Conservation (phyloP, 2,329 filamentous ascomycete species). For the Ciborinia camelliae region DNA sequence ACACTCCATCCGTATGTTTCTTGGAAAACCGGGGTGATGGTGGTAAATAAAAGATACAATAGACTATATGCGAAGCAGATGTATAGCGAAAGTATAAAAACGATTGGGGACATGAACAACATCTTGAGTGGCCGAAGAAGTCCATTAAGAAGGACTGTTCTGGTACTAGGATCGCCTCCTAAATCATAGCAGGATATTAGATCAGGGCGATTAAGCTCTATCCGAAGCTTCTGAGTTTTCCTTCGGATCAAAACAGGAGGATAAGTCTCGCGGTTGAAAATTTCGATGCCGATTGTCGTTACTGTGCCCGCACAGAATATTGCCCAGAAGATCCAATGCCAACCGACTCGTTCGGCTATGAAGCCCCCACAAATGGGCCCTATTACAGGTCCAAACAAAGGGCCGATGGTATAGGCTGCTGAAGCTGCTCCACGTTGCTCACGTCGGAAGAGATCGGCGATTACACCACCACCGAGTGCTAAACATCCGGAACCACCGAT, state of each 20-base stretch:
- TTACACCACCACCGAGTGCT: slow-evolving; percentile 42
- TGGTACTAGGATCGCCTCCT: slow-evolving; percentile 13
- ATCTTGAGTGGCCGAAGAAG: slow-evolving; percentile 47
- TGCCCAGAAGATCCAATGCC: slow-evolving; percentile 42
- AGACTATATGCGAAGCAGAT: slow-evolving; percentile 64
- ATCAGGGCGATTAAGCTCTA: slow-evolving; percentile 45
- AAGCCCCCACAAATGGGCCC: slow-evolving; percentile 32
- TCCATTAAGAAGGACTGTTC: slow-evolving; percentile 16
- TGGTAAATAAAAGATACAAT: slow-evolving; percentile 50
- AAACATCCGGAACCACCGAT: slow-evolving; percentile 45
- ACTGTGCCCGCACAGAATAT: slow-evolving; percentile 45
- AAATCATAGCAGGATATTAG: slow-evolving; percentile 42
- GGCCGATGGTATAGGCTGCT: slow-evolving; percentile 28
- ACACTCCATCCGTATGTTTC: slow-evolving; percentile 41
- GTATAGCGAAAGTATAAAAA: slow-evolving; percentile 64
- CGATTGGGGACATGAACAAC: slow-evolving; percentile 38
- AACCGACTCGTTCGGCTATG: slow-evolving; percentile 48
- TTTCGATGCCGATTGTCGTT: slow-evolving; percentile 37
- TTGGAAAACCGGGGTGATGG: slow-evolving; percentile 49
- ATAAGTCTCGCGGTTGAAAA: slow-evolving; percentile 46
- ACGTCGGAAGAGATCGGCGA: slow-evolving; percentile 41
- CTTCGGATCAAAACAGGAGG: slow-evolving; percentile 48
- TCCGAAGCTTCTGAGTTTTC: slow-evolving; percentile 42
- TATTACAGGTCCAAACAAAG: slow-evolving; percentile 33
- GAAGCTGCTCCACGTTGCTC: slow-evolving; percentile 36